Conservation (phyloP, 306 rosid species). For the Geum urbanum region DNA sequence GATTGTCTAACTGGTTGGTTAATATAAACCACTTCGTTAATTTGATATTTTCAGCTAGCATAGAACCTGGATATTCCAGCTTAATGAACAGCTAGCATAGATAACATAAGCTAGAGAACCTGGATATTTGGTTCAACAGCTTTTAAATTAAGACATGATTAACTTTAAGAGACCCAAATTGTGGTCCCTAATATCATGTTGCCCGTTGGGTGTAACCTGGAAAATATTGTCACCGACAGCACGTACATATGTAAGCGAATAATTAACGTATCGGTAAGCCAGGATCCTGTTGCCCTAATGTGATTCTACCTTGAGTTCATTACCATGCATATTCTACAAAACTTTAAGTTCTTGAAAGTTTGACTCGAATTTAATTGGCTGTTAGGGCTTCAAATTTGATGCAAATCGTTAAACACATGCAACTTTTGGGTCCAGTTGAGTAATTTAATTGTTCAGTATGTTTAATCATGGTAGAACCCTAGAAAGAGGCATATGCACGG, state of each 20-base stretch:
- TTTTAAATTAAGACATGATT: conserved; percentile 41
- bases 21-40: not conserved
- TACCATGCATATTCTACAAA: not conserved
- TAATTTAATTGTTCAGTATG: too few relatives aligned
- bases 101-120: conserved; percentile 6
- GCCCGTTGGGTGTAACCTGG: conserved; percentile 58
- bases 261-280: conserved; percentile 53
- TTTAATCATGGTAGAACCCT: too few relatives aligned
- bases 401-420: conserved; percentile 13
- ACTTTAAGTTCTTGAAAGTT: conserved; percentile 16
- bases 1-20: not conserved
- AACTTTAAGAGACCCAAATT: conserved; percentile 58
- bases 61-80: conserved; percentile 2
- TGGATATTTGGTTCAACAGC: not conserved
- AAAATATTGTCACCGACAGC: conserved; percentile 50
- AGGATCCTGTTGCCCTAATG: conserved; percentile 52
- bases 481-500: conserved; percentile 19
- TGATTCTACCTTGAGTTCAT: conserved; percentile 22
- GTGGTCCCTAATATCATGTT: conserved; percentile 75
- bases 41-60: not conserved
- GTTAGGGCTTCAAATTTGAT: conserved; percentile 28
- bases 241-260: conserved; percentile 38
- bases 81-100: conserved; percentile 1
- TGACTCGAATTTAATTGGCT: conserved; percentile 47
- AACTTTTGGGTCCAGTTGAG: too few relatives aligned